phyloP scores from a whole-genome alignment of 768 basidiomycete genomes.

The Boletus bicolor region DNA sequence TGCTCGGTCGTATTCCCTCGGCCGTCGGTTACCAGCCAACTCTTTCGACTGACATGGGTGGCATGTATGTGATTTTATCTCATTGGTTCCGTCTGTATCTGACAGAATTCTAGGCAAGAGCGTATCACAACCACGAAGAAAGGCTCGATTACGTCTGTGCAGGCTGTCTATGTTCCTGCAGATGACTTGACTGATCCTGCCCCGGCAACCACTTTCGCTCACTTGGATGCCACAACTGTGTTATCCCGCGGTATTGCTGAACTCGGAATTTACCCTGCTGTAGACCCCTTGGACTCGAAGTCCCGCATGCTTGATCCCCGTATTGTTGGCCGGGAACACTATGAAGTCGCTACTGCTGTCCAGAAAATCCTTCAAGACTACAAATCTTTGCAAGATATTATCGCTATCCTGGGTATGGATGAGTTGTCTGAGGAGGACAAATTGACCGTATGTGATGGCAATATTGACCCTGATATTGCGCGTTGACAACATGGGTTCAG shows the following conservation, averaged over 20 bases:
- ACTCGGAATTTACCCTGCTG: slow-evolving; percentile 99
- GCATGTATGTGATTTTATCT: slow-evolving; percentile 63
- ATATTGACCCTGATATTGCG: background rate
- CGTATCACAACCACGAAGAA: slow-evolving; percentile 99
- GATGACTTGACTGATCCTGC: slow-evolving; percentile 99
- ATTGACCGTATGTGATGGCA: slow-evolving; percentile 51
- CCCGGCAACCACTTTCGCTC: slow-evolving; percentile 98
- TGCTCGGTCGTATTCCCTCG: slow-evolving; percentile 99
- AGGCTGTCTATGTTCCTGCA: slow-evolving; percentile 99
- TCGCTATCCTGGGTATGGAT: slow-evolving; percentile 99
- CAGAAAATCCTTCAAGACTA: slow-evolving; percentile 98
- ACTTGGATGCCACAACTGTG: slow-evolving; percentile 99
- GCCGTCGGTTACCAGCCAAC: slow-evolving; percentile 99
- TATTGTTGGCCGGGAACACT: slow-evolving; percentile 94
- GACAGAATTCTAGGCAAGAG: slow-evolving; percentile 70
- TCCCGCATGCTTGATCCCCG: slow-evolving; percentile 99
- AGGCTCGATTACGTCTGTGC: slow-evolving; percentile 99
- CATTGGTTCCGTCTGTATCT: background rate
- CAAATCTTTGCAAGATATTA: slow-evolving; percentile 98
- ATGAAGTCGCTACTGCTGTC: slow-evolving; percentile 92
- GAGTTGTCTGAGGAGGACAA: slow-evolving; percentile 99
- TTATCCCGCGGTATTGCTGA: slow-evolving; percentile 99
- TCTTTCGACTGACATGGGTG: slow-evolving; percentile 99
- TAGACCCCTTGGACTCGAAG: slow-evolving; percentile 99
- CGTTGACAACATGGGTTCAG: slow-evolving; percentile 34